A percentile compares a stretch with the other conserved stretches of the same genome.
Conservation (phyloP, 495 filamentous ascomycete species). For the Aspergillus steynii region DNA sequence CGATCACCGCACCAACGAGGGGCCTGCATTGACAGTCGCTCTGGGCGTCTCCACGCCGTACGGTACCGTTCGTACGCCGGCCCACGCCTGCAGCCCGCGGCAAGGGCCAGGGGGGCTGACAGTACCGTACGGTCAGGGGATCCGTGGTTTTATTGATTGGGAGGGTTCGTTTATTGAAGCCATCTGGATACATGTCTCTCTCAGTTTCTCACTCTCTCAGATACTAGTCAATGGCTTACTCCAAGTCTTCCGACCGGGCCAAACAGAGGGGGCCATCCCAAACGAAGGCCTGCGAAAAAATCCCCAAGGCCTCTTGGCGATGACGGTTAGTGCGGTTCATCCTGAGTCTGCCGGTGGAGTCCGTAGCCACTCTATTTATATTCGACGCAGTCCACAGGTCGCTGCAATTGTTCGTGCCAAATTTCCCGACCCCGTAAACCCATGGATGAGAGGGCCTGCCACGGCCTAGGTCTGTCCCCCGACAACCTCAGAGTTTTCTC, state of each 20-base stretch:
- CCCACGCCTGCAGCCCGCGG: too few relatives aligned
- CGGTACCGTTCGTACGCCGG: too few relatives aligned
- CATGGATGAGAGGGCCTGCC: neutral
- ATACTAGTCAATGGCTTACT: too few relatives aligned
- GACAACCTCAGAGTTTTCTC: too few relatives aligned
- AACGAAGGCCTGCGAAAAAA: neutral
- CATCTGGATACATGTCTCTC: too few relatives aligned
- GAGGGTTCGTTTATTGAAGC: too few relatives aligned
- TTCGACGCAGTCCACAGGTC: neutral
- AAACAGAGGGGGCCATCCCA: neutral
- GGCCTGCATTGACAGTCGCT: conserved; percentile 12
- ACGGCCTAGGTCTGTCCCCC: neutral
- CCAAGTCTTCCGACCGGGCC: too few relatives aligned
- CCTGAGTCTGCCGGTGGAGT: conserved; percentile 2
- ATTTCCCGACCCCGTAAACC: neutral
- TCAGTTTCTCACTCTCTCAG: too few relatives aligned
- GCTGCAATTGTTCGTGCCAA: neutral
- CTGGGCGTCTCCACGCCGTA: conserved; percentile 13
- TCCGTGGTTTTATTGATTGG: too few relatives aligned
- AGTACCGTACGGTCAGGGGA: too few relatives aligned
- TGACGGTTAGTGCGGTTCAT: conserved; percentile 8
- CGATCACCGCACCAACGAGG: conserved; percentile 23
- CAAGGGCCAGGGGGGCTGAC: too few relatives aligned
- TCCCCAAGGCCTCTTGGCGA: neutral
- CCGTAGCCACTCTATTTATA: conserved; percentile 12